A percentile compares a stretch with the other conserved stretches of the same genome.
Evolutionary conservation across 768 basidiomycete species (phyloP).

Genomic region (Mycena epipterygia): DNA sequence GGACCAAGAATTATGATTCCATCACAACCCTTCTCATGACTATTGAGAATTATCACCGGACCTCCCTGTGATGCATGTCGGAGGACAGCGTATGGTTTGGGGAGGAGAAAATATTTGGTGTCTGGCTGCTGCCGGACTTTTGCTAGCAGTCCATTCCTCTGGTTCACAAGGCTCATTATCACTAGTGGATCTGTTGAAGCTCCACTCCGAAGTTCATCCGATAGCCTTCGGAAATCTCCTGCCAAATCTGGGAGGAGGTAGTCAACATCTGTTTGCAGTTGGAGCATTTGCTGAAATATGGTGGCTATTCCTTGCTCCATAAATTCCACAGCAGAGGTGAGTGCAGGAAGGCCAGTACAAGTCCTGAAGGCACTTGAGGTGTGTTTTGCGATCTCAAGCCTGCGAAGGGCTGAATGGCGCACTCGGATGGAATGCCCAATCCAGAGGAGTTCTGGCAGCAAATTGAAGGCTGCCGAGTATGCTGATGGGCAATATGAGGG

Average conservation of each 20-base stretch:
- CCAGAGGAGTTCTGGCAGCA: too few relatives aligned
- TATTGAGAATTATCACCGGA: neutral
- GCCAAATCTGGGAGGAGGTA: neutral
- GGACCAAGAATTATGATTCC: neutral
- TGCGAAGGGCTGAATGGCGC: neutral
- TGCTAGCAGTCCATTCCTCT: neutral
- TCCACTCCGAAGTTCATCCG: neutral
- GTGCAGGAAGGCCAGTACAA: neutral
- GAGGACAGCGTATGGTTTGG: neutral
- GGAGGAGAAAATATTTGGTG: neutral
- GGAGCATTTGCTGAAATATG: slow-evolving; percentile 5
- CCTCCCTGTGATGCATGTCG: neutral
- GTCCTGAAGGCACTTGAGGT: neutral
- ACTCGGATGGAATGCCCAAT: neutral
- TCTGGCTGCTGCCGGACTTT: neutral
- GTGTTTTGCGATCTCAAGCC: neutral
- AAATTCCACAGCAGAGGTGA: neutral
- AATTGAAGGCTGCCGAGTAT: neutral
- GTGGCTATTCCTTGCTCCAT: slow-evolving; percentile 12
- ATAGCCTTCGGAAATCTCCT: neutral
- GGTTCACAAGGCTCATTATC: neutral
- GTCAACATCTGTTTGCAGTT: neutral
- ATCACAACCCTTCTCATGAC: neutral
- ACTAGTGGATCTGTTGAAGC: neutral
- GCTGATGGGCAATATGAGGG: neutral